Evolutionary conservation across 345 rosid genomes (phyloP).

Genomic region (Brassica carinata): DNA sequence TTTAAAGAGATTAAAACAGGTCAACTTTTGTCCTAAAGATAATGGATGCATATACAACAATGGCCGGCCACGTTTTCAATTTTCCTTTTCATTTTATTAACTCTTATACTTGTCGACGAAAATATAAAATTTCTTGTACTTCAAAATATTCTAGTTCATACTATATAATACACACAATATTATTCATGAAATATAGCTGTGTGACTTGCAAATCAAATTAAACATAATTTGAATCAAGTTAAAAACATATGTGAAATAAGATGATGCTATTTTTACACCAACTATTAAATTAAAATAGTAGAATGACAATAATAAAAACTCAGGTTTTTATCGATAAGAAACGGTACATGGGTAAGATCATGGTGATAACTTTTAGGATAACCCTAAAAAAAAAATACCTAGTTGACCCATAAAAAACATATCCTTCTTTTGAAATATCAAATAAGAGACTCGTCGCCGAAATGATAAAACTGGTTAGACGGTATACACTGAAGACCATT

Average conservation of each 20-base stretch:
- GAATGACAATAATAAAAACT: neutral
- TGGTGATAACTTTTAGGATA: neutral
- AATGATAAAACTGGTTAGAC: neutral
- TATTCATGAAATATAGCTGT: neutral
- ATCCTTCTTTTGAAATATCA: too few relatives aligned
- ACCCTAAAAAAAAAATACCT: too few relatives aligned
- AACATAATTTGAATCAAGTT: too few relatives aligned
- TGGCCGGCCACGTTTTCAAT: neutral
- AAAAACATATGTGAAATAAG: too few relatives aligned
- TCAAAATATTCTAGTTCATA: neutral
- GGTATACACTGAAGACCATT: neutral
- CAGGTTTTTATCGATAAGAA: neutral
- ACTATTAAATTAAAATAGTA: neutral
- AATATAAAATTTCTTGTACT: neutral
- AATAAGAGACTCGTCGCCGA: neutral
- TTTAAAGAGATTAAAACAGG: constrained; percentile 5
- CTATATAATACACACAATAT: neutral
- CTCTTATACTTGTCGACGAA: neutral
- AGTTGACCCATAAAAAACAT: too few relatives aligned
- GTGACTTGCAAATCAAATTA: neutral
- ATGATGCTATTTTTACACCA: neutral
- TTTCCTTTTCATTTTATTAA: neutral
- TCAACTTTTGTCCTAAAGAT: constrained; percentile 24
- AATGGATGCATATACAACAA: neutral
- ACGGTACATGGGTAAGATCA: neutral